A percentile compares a stretch with the other conserved stretches of the same genome.
phyloP scores from a whole-genome alignment of 495 filamentous ascomycete genomes.

The Halenospora varia region DNA sequence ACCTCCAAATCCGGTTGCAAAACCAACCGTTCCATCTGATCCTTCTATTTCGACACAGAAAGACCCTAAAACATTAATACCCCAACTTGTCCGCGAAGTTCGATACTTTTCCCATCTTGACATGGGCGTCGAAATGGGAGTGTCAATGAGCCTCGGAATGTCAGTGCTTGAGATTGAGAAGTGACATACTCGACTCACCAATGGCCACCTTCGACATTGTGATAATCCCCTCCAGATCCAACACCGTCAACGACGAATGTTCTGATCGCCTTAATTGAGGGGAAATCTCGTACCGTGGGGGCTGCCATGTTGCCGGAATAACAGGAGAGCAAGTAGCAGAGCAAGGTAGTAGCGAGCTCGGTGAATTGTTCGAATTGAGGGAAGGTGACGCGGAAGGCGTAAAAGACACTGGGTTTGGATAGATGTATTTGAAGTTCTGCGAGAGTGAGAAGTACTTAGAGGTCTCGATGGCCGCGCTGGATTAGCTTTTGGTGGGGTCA shows the following conservation, averaged over 20 bases:
- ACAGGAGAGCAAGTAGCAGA: not conserved
- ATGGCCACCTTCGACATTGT: conserved; percentile 91
- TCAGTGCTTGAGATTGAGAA: not conserved
- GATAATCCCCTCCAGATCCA: conserved; percentile 85
- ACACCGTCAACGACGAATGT: conserved; percentile 83
- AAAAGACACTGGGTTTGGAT: not conserved
- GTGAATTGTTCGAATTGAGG: not conserved
- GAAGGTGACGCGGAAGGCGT: not conserved
- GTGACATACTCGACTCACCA: conserved; percentile 44
- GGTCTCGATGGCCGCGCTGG: not conserved
- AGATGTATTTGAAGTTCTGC: not conserved
- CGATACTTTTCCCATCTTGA: conserved; percentile 84
- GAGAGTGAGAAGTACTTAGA: not conserved
- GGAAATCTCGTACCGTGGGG: conserved; percentile 44
- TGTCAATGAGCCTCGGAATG: conserved; percentile 67
- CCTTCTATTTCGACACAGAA: conserved; percentile 92
- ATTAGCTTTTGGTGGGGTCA: conserved; percentile 16
- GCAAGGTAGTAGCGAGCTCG: not conserved
- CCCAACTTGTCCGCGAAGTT: conserved; percentile 84
- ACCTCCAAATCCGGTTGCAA: conserved; percentile 90
- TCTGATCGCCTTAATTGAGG: conserved; percentile 72
- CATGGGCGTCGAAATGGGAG: conserved; percentile 87
- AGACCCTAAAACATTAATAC: conserved; percentile 90
- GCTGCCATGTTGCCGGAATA: conserved; percentile 29
- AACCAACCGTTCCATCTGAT: conserved; percentile 83